Evolutionary conservation across 2,329 filamentous ascomycete genomes (phyloP), one percentile per base, ranked within the genome.

Genomic region (Fusarium gaditjirri): DNA sequence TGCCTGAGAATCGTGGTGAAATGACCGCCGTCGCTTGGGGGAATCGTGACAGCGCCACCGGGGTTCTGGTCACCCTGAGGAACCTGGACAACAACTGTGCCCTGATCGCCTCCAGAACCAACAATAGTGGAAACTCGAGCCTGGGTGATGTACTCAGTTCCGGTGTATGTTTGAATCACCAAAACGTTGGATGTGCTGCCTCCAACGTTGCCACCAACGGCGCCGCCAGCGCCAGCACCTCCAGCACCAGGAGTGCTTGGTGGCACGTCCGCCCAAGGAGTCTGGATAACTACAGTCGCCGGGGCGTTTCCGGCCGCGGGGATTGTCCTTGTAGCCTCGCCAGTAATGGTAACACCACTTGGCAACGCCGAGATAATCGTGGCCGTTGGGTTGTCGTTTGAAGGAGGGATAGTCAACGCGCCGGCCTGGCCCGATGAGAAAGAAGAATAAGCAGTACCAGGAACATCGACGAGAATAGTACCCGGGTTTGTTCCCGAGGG

Each of bases 281-380:
- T 72, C n/a, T 72, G 70, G 8, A 72, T 72, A 7, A 72, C 59
- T n/a, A 73, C 57, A 29, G 70, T 72, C 19, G 70, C 70, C 13
- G 70, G 71, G 33, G 54, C 49, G 14, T 68, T 66, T 54, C 65
- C 70, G 10, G 41, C 33, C 8, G 70, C 70, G 19, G 61, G 61
- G 49, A 72, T 72, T 6, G 70, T 72, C 25, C 63, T 61, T 29
- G 70, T 73, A 19, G 65, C 53, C 42, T 55, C 39, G 13, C 65
- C 61, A 50, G 50, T 49, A 8, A 70, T 42, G 13, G 31, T 33
- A 70, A 58, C 65, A 42, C 61, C 56, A 12, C 61, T 72, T 8
- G 70, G 70, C 44, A 63, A 55, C 12, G 65, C 70, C 33, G 71
- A 69, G 13, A 72, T 72, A 17, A 72, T 25, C 7, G 70, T 72